These are phyloP conservation scores for Lachnum nothofagi DNA, from an alignment of 2,329 filamentous ascomycete species.

Conservation along the genomic window DNA sequence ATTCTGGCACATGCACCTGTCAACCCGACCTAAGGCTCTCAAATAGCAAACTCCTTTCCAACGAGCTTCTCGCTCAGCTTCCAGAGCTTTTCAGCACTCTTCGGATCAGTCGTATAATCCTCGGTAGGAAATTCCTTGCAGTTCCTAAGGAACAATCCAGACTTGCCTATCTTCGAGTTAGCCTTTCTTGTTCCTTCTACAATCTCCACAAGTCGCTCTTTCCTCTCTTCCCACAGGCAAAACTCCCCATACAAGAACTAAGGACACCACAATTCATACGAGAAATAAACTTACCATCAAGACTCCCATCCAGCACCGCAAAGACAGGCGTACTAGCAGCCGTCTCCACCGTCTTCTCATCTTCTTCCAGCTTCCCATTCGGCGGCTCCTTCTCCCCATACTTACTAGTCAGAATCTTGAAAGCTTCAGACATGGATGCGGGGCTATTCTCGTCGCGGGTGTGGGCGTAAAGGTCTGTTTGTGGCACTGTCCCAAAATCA, in stretches of 20 bases:
- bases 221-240: too few species aligned
- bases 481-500: background rate
- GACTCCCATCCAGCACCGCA: background rate
- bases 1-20: too few species aligned
- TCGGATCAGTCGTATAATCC: background rate
- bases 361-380: background rate
- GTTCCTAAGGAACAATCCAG: background rate
- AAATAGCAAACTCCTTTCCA: slow-evolving; percentile 33
- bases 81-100: slow-evolving; percentile 40
- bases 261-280: too few species aligned
- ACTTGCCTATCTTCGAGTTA: too few species aligned
- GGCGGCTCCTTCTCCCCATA: background rate
- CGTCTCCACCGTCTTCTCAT: background rate
- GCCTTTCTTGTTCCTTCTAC: too few species aligned
- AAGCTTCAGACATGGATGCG: background rate
- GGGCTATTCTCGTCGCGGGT: background rate
- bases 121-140: background rate
- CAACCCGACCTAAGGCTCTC: too few species aligned
- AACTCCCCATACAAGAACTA: too few species aligned
- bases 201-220: too few species aligned
- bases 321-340: background rate
- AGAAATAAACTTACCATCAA: too few species aligned
- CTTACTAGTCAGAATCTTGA: background rate
- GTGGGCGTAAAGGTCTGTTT: background rate
- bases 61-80: slow-evolving; percentile 41